Evolutionary conservation across 768 basidiomycete genomes (phyloP).

Genomic region (Collybia sordida): DNA sequence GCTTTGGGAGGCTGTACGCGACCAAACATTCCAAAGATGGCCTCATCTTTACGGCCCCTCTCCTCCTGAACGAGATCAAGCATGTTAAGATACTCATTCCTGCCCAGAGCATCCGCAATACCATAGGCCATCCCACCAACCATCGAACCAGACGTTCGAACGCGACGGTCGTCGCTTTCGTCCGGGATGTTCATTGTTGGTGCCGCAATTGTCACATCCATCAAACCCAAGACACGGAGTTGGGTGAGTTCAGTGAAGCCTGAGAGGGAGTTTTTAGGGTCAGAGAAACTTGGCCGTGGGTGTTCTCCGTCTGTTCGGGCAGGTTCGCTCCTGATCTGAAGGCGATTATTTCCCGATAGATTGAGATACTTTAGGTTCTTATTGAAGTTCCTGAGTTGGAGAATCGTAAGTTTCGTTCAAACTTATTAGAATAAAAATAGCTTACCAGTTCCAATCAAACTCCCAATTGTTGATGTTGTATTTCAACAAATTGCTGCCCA

Average conservation of each 20-base stretch:
- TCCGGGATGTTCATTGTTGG: constrained; percentile 68
- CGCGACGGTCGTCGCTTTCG: constrained; percentile 85
- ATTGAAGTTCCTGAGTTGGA: constrained; percentile 85
- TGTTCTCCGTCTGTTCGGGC: constrained; percentile 28
- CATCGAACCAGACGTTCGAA: constrained; percentile 87
- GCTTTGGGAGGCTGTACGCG: constrained; percentile 51
- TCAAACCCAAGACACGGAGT: constrained; percentile 90
- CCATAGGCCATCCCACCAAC: constrained; percentile 95
- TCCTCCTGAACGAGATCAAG: constrained; percentile 93
- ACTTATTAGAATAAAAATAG: constrained; percentile 5
- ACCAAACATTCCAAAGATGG: constrained; percentile 96
- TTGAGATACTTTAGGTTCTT: constrained; percentile 91
- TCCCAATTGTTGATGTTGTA: constrained; percentile 99
- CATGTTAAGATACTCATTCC: constrained; percentile 78
- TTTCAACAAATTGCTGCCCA: constrained; percentile 89
- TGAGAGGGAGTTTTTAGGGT: constrained; percentile 48
- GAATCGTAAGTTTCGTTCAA: neutral
- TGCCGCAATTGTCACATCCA: constrained; percentile 89
- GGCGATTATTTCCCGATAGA: constrained; percentile 92
- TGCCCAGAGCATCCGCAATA: constrained; percentile 90
- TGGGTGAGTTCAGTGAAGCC: constrained; percentile 88
- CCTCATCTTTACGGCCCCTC: constrained; percentile 72
- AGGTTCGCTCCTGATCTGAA: constrained; percentile 87
- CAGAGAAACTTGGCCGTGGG: constrained; percentile 21
- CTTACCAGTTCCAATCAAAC: constrained; percentile 99